Conservation (phyloP, 2,329 filamentous ascomycete genomes). For the Fusarium succisae region DNA sequence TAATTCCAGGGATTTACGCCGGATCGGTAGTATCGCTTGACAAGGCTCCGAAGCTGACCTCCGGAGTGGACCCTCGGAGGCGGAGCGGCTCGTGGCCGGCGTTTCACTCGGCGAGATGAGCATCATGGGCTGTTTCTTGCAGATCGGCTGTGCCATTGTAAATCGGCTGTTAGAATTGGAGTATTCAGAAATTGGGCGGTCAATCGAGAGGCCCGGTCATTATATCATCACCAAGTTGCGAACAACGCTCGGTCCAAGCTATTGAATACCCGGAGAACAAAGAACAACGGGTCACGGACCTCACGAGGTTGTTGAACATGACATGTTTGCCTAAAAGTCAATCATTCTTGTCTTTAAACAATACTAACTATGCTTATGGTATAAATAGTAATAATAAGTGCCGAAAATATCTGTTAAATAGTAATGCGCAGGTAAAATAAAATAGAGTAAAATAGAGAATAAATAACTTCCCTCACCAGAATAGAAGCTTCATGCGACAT, state of each 20-base stretch:
- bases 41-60: neutral
- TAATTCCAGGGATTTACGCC: neutral
- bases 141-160: neutral
- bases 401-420: slow-evolving; percentile 17
- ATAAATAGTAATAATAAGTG: slow-evolving; percentile 26
- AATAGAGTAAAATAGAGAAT: neutral
- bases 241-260: neutral
- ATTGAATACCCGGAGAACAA: slow-evolving; percentile 19
- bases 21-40: neutral
- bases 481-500: slow-evolving; percentile 24
- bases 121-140: neutral
- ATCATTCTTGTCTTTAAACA: slow-evolving; percentile 13
- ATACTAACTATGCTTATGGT: slow-evolving; percentile 25
- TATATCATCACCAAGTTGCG: neutral
- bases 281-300: slow-evolving; percentile 23
- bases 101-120: slow-evolving; percentile 24
- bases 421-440: neutral
- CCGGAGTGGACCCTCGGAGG: slow-evolving; percentile 18
- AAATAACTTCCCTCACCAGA: slow-evolving; percentile 26
- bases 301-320: neutral
- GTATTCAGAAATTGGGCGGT: neutral
- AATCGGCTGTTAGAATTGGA: neutral
- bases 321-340: neutral
- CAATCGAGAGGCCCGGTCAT: neutral
- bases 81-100: slow-evolving; percentile 16